Conservation (phyloP, 2,329 filamentous ascomycete genomes). For the Cyclaneusma minus region DNA sequence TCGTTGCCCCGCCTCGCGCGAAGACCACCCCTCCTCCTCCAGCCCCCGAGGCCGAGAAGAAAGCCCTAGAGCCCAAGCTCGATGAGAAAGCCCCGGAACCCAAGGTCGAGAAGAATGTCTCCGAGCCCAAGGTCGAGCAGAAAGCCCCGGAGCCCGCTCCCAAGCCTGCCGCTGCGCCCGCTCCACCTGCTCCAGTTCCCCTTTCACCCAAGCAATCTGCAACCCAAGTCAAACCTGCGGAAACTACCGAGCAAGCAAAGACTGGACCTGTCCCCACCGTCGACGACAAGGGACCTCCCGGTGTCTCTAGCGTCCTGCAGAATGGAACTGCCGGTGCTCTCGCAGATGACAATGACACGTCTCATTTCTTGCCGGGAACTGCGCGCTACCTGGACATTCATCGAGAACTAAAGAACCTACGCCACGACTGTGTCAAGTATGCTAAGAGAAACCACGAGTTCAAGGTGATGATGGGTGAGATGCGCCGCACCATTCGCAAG, state of each 20-base stretch:
- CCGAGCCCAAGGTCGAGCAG: constrained; percentile 12
- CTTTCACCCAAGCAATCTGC: constrained; percentile 1
- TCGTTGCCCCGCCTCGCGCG: constrained; percentile 1
- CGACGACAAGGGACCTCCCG: too few relatives aligned
- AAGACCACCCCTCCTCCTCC: constrained; percentile 2
- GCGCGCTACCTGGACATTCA: constrained; percentile 42
- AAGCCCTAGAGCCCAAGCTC: constrained; percentile 31
- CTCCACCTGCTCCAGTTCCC: constrained; percentile 2
- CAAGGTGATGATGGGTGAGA: constrained; percentile 53
- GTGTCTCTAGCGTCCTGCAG: background rate
- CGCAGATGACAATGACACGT: background rate
- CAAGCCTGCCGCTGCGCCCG: constrained; percentile 1
- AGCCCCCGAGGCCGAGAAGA: constrained; percentile 24
- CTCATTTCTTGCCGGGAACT: constrained; percentile 17
- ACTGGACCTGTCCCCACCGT: background rate
- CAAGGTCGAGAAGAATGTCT: constrained; percentile 19
- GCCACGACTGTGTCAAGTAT: constrained; percentile 35
- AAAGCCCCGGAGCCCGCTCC: constrained; percentile 1
- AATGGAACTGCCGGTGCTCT: constrained; percentile 1
- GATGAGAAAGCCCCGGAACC: too few relatives aligned
- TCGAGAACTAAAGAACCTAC: constrained; percentile 45
- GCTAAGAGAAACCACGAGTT: constrained; percentile 38
- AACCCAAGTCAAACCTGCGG: constrained; percentile 1
- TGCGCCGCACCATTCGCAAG: constrained; percentile 56
- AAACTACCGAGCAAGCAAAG: constrained; percentile 1